These are phyloP conservation scores for Abelmoschus esculentus DNA, from an alignment of 345 rosid species.

Conservation along the genomic window DNA sequence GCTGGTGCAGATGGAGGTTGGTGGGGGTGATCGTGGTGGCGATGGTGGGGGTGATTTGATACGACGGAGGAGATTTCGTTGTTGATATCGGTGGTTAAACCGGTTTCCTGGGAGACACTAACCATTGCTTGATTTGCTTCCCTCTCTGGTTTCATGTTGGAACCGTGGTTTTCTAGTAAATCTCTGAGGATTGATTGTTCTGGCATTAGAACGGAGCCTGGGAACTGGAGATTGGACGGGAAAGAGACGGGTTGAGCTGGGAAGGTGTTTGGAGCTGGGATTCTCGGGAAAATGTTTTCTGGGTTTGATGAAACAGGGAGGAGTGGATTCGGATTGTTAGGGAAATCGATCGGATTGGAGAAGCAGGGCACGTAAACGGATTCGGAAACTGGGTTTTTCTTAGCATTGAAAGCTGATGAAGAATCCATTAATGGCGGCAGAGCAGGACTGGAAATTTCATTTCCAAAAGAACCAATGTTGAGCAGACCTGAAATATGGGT, in stretches of 20 bases:
- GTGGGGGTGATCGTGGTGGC: slow-evolving; percentile 38
- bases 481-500: slow-evolving; percentile 41
- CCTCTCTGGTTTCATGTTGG: slow-evolving; percentile 31
- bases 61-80: slow-evolving; percentile 18
- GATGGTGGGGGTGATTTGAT: slow-evolving; percentile 23
- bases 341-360: slow-evolving; percentile 44
- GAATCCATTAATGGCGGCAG: slow-evolving; percentile 17
- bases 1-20: slow-evolving; percentile 26
- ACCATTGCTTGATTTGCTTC: slow-evolving; percentile 22
- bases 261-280: slow-evolving; percentile 28
- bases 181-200: slow-evolving; percentile 47
- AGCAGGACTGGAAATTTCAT: slow-evolving; percentile 28
- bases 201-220: slow-evolving; percentile 29
- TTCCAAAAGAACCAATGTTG: slow-evolving; percentile 31
- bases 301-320: too few species aligned
- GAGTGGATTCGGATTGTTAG: neutral
- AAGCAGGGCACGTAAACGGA: slow-evolving; percentile 70
- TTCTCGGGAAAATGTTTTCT: slow-evolving; percentile 15
- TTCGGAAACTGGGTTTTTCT: slow-evolving; percentile 26
- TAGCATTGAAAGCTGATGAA: slow-evolving; percentile 22
- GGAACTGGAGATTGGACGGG: slow-evolving; percentile 23
- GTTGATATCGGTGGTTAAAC: slow-evolving; percentile 29
- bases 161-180: slow-evolving; percentile 35
- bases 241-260: slow-evolving; percentile 18
- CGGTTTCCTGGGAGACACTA: slow-evolving; percentile 53